Percentiles rank a stretch among this genome's conserved stretches.
Evolutionary conservation across 1,139 yeast species (phyloP).

Genomic region (Yamadazyma pseudoaaseri): DNA sequence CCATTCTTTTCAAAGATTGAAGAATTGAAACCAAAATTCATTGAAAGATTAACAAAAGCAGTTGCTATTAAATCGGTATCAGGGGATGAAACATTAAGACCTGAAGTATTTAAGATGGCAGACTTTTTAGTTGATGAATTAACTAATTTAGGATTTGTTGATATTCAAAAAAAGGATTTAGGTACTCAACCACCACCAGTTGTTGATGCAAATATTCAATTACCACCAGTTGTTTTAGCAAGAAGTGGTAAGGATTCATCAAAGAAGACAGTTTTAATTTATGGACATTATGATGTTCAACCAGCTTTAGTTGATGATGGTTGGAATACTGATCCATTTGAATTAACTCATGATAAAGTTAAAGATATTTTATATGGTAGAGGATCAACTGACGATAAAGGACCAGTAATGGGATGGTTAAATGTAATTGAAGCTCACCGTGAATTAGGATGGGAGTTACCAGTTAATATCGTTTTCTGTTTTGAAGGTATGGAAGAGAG

Average conservation of each 20-base stretch:
- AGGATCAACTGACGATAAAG: constrained; percentile 97
- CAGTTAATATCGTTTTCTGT: constrained; percentile 88
- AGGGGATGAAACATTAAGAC: constrained; percentile 82
- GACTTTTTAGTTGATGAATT: constrained; percentile 73
- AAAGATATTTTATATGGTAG: constrained; percentile 79
- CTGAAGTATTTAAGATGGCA: constrained; percentile 85
- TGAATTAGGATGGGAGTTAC: constrained; percentile 80
- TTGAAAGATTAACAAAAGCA: constrained; percentile 70
- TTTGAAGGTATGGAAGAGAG: constrained; percentile 99
- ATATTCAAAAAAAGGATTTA: constrained; percentile 75
- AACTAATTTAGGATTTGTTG: constrained; percentile 69
- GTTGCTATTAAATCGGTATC: constrained; percentile 95
- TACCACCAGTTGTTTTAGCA: constrained; percentile 93
- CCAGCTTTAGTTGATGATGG: constrained; percentile 94
- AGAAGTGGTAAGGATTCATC: constrained; percentile 77
- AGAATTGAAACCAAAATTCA: constrained; percentile 67
- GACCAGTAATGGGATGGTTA: constrained; percentile 97
- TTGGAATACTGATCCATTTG: constrained; percentile 92
- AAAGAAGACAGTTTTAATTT: constrained; percentile 84
- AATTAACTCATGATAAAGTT: constrained; percentile 54
- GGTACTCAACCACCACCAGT: constrained; percentile 92
- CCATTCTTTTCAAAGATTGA: constrained; percentile 61
- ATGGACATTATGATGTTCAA: constrained; percentile 98
- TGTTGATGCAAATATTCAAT: constrained; percentile 55
- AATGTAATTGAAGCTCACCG: constrained; percentile 89